A percentile compares a stretch with the other conserved stretches of the same genome.
These are phyloP conservation scores for Penicillium digitatum DNA, from an alignment of 2,329 filamentous ascomycete species.

Conservation along the genomic window DNA sequence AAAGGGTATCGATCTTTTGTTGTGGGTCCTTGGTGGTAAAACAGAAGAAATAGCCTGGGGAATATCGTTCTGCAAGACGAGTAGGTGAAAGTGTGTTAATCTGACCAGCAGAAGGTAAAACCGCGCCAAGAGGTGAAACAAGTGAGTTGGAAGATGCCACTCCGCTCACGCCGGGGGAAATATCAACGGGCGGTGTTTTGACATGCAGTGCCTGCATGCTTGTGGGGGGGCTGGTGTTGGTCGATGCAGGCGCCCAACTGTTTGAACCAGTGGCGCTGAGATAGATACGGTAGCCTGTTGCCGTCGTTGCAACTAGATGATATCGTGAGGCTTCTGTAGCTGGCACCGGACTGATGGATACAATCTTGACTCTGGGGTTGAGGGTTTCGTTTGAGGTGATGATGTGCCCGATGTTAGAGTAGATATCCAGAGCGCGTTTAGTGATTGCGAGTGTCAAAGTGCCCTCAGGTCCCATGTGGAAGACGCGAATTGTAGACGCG, in stretches of 20 bases:
- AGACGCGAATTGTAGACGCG: conserved; percentile 82
- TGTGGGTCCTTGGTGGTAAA: conserved; percentile 64
- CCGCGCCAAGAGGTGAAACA: conserved; percentile 25
- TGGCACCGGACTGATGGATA: conserved; percentile 81
- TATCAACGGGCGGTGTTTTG: conserved; percentile 72
- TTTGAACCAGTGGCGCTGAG: conserved; percentile 80
- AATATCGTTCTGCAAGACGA: conserved; percentile 53
- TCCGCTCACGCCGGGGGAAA: conserved; percentile 15
- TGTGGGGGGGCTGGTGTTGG: conserved; percentile 67
- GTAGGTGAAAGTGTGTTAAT: conserved; percentile 42
- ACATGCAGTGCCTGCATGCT: conserved; percentile 98
- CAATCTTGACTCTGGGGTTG: conserved; percentile 68
- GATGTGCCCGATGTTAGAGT: conserved; percentile 78
- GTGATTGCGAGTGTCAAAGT: conserved; percentile 54
- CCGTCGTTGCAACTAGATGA: conserved; percentile 84
- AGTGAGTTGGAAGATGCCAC: conserved; percentile 16
- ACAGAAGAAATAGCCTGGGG: conserved; percentile 88
- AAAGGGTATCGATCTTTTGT: conserved; percentile 64
- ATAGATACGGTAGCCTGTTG: conserved; percentile 86
- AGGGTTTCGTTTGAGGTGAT: conserved; percentile 66
- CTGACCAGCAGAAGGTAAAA: conserved; percentile 40
- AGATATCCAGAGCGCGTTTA: conserved; percentile 51
- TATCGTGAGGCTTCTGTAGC: conserved; percentile 77
- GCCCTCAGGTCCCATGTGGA: conserved; percentile 68
- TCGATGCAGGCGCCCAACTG: conserved; percentile 52